These are phyloP conservation scores for Tuctoria greenei DNA, from an alignment of 176 grass and related monocot species.

Conservation along the genomic window DNA sequence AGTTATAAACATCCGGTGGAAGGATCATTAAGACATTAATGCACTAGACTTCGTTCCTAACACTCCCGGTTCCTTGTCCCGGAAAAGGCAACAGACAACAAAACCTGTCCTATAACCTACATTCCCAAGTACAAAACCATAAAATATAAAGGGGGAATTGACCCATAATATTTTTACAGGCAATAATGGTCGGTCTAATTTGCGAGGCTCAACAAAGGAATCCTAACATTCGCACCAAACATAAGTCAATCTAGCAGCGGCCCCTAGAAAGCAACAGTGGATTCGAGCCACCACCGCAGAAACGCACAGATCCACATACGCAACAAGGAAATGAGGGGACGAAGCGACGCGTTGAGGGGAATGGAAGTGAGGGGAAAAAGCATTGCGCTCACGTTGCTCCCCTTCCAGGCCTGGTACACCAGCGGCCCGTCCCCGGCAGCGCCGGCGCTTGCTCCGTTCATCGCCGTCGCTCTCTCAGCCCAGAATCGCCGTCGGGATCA, in stretches of 20 bases:
- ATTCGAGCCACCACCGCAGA: background rate
- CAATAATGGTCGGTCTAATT: slow-evolving; percentile 5
- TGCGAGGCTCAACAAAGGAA: slow-evolving; percentile 18
- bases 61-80: slow-evolving; percentile 20
- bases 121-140: slow-evolving; percentile 32
- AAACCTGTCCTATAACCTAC: slow-evolving; percentile 27
- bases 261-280: background rate
- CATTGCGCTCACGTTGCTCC: slow-evolving; percentile 53
- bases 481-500: slow-evolving; percentile 32
- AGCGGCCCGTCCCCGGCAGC: slow-evolving; percentile 33
- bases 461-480: slow-evolving; percentile 21
- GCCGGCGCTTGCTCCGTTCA: slow-evolving; percentile 42
- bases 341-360: background rate
- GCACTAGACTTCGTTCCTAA: background rate
- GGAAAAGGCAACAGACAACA: background rate
- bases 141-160: slow-evolving; percentile 1
- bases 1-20: background rate
- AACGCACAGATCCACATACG: slow-evolving; percentile 11
- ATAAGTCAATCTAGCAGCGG: background rate
- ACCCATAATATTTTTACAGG: background rate
- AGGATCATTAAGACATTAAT: slow-evolving; percentile 46
- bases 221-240: background rate
- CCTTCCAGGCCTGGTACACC: slow-evolving; percentile 64
- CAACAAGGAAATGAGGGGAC: background rate
- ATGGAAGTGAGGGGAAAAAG: background rate